phyloP scores from a whole-genome alignment of 768 basidiomycete species.

The Lactifluus pinguis region DNA sequence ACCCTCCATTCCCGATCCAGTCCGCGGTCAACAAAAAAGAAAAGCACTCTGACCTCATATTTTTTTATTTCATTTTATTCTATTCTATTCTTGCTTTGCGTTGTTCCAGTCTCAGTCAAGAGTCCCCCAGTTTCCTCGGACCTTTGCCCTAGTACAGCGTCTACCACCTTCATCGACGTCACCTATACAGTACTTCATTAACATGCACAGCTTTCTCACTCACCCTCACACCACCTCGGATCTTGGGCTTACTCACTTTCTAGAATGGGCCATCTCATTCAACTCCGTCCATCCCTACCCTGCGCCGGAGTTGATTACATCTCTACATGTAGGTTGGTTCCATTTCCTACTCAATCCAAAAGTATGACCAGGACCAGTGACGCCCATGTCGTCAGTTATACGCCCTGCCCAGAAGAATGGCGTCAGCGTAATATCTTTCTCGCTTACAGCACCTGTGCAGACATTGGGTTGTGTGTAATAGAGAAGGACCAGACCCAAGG shows the following conservation, averaged over 20 bases:
- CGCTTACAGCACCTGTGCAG: background rate
- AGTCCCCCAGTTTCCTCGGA: background rate
- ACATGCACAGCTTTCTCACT: background rate
- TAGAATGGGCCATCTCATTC: background rate
- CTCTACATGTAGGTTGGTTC: background rate
- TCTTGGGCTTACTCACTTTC: background rate
- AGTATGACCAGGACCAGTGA: too few relatives aligned
- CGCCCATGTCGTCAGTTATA: background rate
- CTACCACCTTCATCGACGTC: slow-evolving; percentile 46
- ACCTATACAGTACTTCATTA: slow-evolving; percentile 27
- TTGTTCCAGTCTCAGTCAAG: too few relatives aligned
- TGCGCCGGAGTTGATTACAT: too few relatives aligned
- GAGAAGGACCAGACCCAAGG: background rate
- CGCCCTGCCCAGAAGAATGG: background rate
- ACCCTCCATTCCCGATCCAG: background rate
- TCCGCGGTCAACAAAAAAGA: background rate
- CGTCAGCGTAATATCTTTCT: background rate
- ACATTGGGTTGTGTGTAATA: background rate
- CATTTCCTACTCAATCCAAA: background rate
- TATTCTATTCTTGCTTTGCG: too few relatives aligned
- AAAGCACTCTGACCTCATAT: too few relatives aligned
- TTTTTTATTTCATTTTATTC: too few relatives aligned
- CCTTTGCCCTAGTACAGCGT: slow-evolving; percentile 18
- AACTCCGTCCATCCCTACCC: background rate
- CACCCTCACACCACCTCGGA: background rate